Percentiles rank a stretch among this genome's conserved stretches.
These are phyloP conservation scores for Ceratocystis variospora DNA, from an alignment of 2,329 filamentous ascomycete species.

Conservation along the genomic window DNA sequence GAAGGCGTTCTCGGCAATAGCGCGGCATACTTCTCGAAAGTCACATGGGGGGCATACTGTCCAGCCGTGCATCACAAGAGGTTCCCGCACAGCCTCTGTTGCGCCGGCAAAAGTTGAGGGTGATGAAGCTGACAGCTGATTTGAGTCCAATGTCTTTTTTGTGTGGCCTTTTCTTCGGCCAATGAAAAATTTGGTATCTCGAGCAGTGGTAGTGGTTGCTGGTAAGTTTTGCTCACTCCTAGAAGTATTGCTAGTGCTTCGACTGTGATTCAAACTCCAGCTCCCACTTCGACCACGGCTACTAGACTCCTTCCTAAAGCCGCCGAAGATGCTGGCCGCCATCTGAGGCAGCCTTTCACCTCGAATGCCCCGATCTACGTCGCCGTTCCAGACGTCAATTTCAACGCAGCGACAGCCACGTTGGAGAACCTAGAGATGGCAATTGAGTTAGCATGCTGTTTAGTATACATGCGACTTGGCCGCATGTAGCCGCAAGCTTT, in stretches of 20 bases:
- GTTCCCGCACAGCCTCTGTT: constrained; percentile 37
- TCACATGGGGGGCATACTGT: constrained; percentile 75
- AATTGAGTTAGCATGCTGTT: not conserved
- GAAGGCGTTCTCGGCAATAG: constrained; percentile 69
- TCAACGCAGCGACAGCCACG: constrained; percentile 80
- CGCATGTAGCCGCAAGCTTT: not conserved
- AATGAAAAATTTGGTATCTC: no score
- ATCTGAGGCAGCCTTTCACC: constrained; percentile 34
- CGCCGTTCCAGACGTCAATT: constrained; percentile 86
- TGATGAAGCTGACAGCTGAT: not conserved
- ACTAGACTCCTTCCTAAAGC: constrained; percentile 24
- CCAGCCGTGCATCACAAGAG: constrained; percentile 68
- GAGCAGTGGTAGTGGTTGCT: not conserved
- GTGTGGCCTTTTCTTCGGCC: not conserved
- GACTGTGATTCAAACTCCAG: not conserved
- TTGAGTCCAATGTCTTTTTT: not conserved
- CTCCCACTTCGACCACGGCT: not conserved
- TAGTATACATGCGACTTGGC: not conserved
- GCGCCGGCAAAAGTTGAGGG: not conserved
- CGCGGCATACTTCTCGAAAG: constrained; percentile 74
- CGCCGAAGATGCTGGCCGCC: constrained; percentile 31
- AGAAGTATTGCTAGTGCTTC: not conserved
- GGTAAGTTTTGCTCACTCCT: not conserved
- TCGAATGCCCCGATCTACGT: constrained; percentile 35
- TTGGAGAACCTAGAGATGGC: constrained; percentile 44